Evolutionary conservation across 495 filamentous ascomycete species (phyloP).

Genomic region (Neurospora intermedia): DNA sequence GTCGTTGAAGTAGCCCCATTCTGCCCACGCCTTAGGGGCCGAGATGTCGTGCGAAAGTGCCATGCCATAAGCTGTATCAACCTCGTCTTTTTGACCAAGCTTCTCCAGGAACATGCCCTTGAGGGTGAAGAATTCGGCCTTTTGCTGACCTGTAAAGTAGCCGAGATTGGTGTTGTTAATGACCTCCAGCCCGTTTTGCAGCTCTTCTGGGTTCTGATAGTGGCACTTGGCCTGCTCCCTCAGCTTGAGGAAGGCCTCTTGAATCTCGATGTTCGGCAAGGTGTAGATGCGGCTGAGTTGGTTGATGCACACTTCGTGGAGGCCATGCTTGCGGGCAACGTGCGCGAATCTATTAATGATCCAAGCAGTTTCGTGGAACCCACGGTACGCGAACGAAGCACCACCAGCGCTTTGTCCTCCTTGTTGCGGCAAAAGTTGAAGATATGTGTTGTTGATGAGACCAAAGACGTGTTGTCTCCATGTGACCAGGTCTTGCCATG

Average conservation of each 20-base stretch:
- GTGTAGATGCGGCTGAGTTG: conserved; percentile 98
- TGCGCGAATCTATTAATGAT: conserved; percentile 99
- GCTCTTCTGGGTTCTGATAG: conserved; percentile 87
- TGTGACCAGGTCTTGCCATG: conserved; percentile 97
- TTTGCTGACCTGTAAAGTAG: conserved; percentile 92
- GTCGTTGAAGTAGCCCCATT: conserved; percentile 98
- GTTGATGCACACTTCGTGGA: conserved; percentile 92
- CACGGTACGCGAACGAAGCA: conserved; percentile 84
- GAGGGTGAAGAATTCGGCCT: conserved; percentile 96
- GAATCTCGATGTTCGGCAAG: conserved; percentile 97
- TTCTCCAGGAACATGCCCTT: conserved; percentile 99
- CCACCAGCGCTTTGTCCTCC: conserved; percentile 58
- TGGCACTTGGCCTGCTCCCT: conserved; percentile 97
- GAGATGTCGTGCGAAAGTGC: conserved; percentile 92
- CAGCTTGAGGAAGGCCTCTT: conserved; percentile 96
- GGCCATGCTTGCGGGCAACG: conserved; percentile 91
- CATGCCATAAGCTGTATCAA: conserved; percentile 86
- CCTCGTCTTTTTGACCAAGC: conserved; percentile 75
- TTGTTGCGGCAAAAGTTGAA: conserved; percentile 71
- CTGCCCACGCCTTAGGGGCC: conserved; percentile 95
- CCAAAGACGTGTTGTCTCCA: conserved; percentile 99
- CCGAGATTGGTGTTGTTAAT: conserved; percentile 99
- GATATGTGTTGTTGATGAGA: conserved; percentile 89
- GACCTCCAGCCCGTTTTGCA: conserved; percentile 87
- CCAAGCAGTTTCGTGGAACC: conserved; percentile 98